Conservation (phyloP, 805 yeast species). For the Ogataea pignaliae region DNA sequence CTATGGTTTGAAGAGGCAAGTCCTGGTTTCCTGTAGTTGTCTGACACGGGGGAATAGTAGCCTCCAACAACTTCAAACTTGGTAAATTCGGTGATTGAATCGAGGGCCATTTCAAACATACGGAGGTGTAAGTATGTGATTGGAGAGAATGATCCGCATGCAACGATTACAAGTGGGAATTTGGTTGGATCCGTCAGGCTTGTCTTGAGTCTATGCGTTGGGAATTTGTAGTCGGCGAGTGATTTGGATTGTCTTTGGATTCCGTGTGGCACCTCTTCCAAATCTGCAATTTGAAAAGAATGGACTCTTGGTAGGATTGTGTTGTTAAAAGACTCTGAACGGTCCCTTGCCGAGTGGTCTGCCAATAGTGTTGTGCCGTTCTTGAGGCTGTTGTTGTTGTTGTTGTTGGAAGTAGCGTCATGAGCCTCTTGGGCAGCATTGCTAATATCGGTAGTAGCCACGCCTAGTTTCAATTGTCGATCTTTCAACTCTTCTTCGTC, state of each 20-base stretch:
- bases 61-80: constrained; percentile 96
- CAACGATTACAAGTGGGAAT: constrained; percentile 88
- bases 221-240: constrained; percentile 70
- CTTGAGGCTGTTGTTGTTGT: neutral
- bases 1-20: constrained; percentile 85
- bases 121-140: constrained; percentile 90
- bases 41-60: constrained; percentile 90
- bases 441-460: neutral
- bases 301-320: constrained; percentile 38
- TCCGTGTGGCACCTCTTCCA: constrained; percentile 97
- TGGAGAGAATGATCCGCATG: constrained; percentile 97
- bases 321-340: constrained; percentile 25
- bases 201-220: constrained; percentile 78
- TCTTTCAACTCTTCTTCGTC: constrained; percentile 23
- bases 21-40: constrained; percentile 90
- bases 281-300: constrained; percentile 75
- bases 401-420: neutral
- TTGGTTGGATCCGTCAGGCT: constrained; percentile 68
- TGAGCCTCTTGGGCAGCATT: neutral
- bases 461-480: too few relatives aligned
- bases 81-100: constrained; percentile 85
- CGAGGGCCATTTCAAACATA: constrained; percentile 99
- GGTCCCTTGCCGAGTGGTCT: constrained; percentile 9
- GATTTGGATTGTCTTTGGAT: constrained; percentile 79
- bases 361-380: neutral